Base-by-base conservation (phyloP, 176 grass and related monocot genomes). In the Bromus sterilis region DNA sequence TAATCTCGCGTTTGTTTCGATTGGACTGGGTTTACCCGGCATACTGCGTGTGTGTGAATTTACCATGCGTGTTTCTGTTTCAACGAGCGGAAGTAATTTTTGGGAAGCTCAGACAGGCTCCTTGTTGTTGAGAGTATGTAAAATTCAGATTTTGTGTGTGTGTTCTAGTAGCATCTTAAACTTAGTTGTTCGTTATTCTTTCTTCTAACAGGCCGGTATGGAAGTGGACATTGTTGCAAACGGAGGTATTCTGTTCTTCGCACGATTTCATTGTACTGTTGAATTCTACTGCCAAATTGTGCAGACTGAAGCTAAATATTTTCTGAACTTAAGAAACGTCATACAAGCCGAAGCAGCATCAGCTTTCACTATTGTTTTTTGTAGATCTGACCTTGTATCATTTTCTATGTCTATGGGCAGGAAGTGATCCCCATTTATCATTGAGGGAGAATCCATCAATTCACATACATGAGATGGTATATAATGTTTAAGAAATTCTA, bases 221-320 rank as follows among this genome's bases (percentile, higher is more conserved):
- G 88, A 93, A 62, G 96, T 99, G 62, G 96, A 99, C 87, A 93
- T 99, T 75, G 87, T 99, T 57, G 92, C 93, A 68, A 93, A 93
- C 80, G 96, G 93, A 93, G 93, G 96, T 99, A 89, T 10, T 42
- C 11, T 79, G 29, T 36, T 67, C 33, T 51, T 63, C 32, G 3
- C 43, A 4, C 46, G 85, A 39, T 69, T 16, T 49, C 46, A 43
- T 18, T 78, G 34, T 20, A 56, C 20, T 66, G 46, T 71, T 25
- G 0, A 24, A 42, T 1, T 56, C 73, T 41, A 34, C 49, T 73
- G 0, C 51, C 37, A 18, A 36, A 10, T 3, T 21, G 31, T 44
- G 9, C 16, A 69, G 26, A 57, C 20, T 2, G 39, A 32, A 81
- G 12, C 26, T 43, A 72, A 25, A 49, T 62, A 49, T 71, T 62